Percentiles rank a stretch among this genome's conserved stretches.
Evolutionary conservation across 306 rosid species (phyloP).

Genomic region (Castanea sativa): DNA sequence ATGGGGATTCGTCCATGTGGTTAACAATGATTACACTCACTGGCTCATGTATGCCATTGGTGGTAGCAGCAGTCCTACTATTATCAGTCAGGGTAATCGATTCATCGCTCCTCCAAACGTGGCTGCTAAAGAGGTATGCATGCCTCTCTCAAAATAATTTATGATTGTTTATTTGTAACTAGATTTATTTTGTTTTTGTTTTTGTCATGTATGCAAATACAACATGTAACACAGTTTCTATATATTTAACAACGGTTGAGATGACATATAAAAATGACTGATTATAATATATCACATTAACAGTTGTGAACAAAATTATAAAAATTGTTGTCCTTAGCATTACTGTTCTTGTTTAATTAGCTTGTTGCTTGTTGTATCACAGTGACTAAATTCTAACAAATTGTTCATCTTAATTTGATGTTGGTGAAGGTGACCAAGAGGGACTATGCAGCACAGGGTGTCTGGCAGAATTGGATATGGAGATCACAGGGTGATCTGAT

Average conservation of each 20-base stretch:
- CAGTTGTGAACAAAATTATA: no score
- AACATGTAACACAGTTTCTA: no score
- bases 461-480: constrained; percentile 69
- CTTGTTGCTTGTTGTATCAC: background rate
- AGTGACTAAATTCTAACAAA: background rate
- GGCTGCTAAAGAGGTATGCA: constrained; percentile 52
- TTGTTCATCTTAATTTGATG: background rate
- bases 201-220: no score
- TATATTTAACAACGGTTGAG: no score
- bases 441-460: constrained; percentile 33
- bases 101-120: constrained; percentile 45
- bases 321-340: no score
- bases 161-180: no score
- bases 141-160: background rate
- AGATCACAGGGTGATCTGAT: constrained; percentile 67
- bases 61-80: constrained; percentile 65
- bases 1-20: constrained; percentile 64
- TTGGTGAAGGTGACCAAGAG: constrained; percentile 68
- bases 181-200: no score
- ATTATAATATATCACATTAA: no score
- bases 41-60: constrained; percentile 96
- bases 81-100: constrained; percentile 78
- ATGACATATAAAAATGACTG: no score
- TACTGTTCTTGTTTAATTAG: background rate
- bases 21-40: constrained; percentile 79